These are phyloP conservation scores for Pleurotus ostreatus DNA, from an alignment of 768 basidiomycete genomes.

Conservation along the genomic window DNA sequence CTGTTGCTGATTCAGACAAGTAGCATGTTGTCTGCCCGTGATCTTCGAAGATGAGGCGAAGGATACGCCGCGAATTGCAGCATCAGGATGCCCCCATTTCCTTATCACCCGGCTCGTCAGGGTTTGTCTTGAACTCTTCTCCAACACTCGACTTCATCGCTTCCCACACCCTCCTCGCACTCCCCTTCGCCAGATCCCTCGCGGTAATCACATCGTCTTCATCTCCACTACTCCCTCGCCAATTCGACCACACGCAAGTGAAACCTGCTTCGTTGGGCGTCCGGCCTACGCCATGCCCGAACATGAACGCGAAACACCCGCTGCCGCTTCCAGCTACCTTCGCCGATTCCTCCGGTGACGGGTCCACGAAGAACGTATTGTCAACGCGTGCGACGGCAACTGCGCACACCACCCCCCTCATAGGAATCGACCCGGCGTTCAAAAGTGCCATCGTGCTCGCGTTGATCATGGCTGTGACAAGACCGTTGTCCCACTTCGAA, in stretches of 20 bases:
- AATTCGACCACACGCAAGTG: conserved; percentile 58
- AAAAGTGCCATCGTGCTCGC: conserved; percentile 66
- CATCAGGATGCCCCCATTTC: no score
- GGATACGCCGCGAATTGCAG: no score
- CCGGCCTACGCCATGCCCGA: conserved; percentile 24
- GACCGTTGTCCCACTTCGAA: conserved; percentile 30
- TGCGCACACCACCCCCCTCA: conserved; percentile 74
- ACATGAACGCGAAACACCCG: conserved; percentile 72
- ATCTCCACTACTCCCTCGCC: conserved; percentile 30
- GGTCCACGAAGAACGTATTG: conserved; percentile 45
- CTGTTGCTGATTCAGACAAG: no score
- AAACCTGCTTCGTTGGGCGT: conserved; percentile 10
- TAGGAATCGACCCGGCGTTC: conserved; percentile 65
- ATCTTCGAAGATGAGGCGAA: no score
- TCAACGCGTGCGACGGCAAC: conserved; percentile 42
- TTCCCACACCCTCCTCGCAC: conserved; percentile 44
- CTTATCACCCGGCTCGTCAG: no score
- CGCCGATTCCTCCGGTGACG: conserved; percentile 37
- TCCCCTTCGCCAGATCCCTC: conserved; percentile 41
- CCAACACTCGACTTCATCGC: conserved; percentile 41
- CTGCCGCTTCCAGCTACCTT: conserved; percentile 35
- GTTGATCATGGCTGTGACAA: conserved; percentile 67
- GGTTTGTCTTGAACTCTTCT: neutral
- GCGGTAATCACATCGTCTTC: conserved; percentile 41
- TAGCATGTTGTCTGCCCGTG: no score